A percentile compares a stretch with the other conserved stretches of the same genome.
phyloP scores from a whole-genome alignment of 495 filamentous ascomycete genomes.

The Beverwykella pulmonaria region DNA sequence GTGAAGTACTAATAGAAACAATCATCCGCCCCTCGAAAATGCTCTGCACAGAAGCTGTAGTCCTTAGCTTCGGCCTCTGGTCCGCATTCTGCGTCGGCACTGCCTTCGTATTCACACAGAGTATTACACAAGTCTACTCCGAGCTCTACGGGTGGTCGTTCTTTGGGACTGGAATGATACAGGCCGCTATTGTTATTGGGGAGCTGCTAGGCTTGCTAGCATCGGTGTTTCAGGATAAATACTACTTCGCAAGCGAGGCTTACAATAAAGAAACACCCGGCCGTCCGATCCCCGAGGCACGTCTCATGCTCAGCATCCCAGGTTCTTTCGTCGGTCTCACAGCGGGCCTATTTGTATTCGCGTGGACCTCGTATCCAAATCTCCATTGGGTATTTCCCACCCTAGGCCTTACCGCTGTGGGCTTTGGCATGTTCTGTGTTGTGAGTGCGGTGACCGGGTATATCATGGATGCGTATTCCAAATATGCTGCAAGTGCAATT shows the following conservation, averaged over 20 bases:
- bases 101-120: slow-evolving; percentile 52
- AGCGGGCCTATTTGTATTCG: slow-evolving; percentile 44
- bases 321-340: slow-evolving; percentile 41
- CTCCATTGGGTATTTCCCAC: slow-evolving; percentile 44
- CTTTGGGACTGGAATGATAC: slow-evolving; percentile 41
- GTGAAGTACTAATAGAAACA: slow-evolving; percentile 32
- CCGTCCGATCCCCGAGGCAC: slow-evolving; percentile 43
- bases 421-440: slow-evolving; percentile 42
- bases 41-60: slow-evolving; percentile 58
- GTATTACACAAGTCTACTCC: slow-evolving; percentile 42
- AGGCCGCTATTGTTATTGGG: slow-evolving; percentile 43
- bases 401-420: slow-evolving; percentile 42
- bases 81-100: slow-evolving; percentile 57
- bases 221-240: slow-evolving; percentile 29
- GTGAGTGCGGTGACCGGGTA: slow-evolving; percentile 41
- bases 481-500: slow-evolving; percentile 47
- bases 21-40: slow-evolving; percentile 51
- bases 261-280: slow-evolving; percentile 36
- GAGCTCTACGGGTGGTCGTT: slow-evolving; percentile 39
- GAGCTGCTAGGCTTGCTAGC: slow-evolving; percentile 41
- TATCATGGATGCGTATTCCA: slow-evolving; percentile 47
- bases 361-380: slow-evolving; percentile 38
- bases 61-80: slow-evolving; percentile 56
- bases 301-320: slow-evolving; percentile 42
- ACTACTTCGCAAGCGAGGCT: slow-evolving; percentile 37